Evolutionary conservation across 2,329 filamentous ascomycete species (phyloP).

Genomic region (Paraphoma chrysanthemicola): DNA sequence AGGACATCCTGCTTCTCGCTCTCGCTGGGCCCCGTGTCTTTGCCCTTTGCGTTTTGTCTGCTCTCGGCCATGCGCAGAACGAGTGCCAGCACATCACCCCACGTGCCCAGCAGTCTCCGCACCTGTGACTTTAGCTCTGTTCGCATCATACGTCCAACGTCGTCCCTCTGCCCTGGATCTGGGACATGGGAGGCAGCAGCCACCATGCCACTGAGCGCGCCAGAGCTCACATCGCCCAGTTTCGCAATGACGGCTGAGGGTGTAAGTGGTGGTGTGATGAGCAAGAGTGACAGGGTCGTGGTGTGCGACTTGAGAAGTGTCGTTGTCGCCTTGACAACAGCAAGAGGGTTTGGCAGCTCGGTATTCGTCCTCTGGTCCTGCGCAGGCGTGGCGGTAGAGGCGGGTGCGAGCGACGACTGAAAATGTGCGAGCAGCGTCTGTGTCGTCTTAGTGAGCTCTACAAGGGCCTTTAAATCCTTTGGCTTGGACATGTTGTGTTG

Average conservation of each 20-base stretch:
- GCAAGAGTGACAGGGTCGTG: slow-evolving; percentile 85
- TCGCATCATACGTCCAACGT: slow-evolving; percentile 58
- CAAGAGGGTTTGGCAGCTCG: slow-evolving; percentile 58
- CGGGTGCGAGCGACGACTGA: slow-evolving; percentile 41
- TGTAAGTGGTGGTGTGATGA: slow-evolving; percentile 87
- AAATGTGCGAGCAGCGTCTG: slow-evolving; percentile 46
- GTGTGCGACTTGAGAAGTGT: slow-evolving; percentile 79
- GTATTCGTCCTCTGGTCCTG: slow-evolving; percentile 17
- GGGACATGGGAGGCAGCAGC: slow-evolving; percentile 56
- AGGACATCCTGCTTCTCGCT: slow-evolving; percentile 55
- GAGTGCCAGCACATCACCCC: slow-evolving; percentile 65
- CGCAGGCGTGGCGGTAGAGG: slow-evolving; percentile 10
- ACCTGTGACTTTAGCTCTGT: slow-evolving; percentile 68
- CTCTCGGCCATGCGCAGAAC: slow-evolving; percentile 66
- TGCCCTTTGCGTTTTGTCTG: slow-evolving; percentile 42
- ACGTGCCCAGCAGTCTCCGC: slow-evolving; percentile 67
- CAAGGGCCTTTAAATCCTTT: slow-evolving; percentile 36
- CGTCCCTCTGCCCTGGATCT: slow-evolving; percentile 18
- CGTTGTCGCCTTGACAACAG: slow-evolving; percentile 74
- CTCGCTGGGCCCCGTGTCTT: slow-evolving; percentile 30
- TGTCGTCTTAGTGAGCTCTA: slow-evolving; percentile 45
- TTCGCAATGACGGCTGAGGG: slow-evolving; percentile 75
- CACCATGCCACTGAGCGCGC: slow-evolving; percentile 75
- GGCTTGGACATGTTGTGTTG: slow-evolving; percentile 26
- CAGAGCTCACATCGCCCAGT: slow-evolving; percentile 73